Evolutionary conservation across 768 basidiomycete species (phyloP).

Genomic region (Leccinum ochraceum): DNA sequence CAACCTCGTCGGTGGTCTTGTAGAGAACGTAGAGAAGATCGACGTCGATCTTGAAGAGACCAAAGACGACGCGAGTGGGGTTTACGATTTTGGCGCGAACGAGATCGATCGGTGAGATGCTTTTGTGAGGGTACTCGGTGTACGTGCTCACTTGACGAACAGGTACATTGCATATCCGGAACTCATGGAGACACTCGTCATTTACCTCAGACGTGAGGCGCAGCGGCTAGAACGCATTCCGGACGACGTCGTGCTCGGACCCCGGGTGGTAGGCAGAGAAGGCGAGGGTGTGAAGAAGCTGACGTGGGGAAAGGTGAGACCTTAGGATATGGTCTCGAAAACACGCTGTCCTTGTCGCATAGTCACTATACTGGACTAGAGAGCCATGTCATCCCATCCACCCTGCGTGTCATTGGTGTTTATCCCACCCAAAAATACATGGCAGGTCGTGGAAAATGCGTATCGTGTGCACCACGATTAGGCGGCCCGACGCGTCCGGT

Average conservation of each 20-base stretch:
- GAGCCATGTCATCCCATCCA: background rate
- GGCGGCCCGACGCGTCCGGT: constrained; percentile 5
- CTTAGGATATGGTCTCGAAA: constrained; percentile 12
- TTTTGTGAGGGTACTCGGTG: background rate
- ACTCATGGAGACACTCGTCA: constrained; percentile 68
- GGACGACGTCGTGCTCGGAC: constrained; percentile 42
- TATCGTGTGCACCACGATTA: background rate
- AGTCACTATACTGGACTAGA: constrained; percentile 2
- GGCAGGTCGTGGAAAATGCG: background rate
- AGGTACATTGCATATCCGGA: constrained; percentile 75
- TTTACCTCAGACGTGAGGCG: constrained; percentile 73
- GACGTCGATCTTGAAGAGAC: constrained; percentile 59
- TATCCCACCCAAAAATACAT: background rate
- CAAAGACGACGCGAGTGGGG: constrained; percentile 67
- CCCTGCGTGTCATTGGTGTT: background rate
- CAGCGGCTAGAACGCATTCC: constrained; percentile 59
- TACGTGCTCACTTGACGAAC: constrained; percentile 30
- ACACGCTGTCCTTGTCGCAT: constrained; percentile 1
- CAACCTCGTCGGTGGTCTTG: constrained; percentile 68
- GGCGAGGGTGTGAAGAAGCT: constrained; percentile 33
- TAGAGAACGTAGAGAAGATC: constrained; percentile 59
- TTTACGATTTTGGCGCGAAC: constrained; percentile 63
- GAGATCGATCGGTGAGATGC: constrained; percentile 41
- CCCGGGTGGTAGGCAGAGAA: constrained; percentile 34
- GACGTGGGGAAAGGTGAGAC: constrained; percentile 29